Base-by-base conservation (phyloP, 306 rosid genomes). In the Quercus rubra region DNA sequence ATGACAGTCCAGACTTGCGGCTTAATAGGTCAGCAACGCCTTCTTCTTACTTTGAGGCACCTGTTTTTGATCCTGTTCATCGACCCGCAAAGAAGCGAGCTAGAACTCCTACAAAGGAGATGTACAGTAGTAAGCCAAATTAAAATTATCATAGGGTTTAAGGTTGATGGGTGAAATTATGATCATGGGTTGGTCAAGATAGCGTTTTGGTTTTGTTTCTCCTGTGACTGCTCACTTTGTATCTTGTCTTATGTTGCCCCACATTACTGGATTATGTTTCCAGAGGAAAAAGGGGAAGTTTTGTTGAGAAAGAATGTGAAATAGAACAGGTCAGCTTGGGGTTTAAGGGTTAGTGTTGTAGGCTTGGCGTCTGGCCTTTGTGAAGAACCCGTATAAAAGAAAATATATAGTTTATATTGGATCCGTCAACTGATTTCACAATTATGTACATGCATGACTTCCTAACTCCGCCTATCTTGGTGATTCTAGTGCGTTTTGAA, bases 41-140 rank as follows among this genome's bases (percentile, higher is more conserved):
- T 52, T 80, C 86, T 38, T 2, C 2, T 35, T 33, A 17, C 82
- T 31, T 55, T 9, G 84, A 76, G 73, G 78, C 72, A 58, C 27
- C 80, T 20, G 73, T 73, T 69, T 75, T 56, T 73, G 87, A 82
- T 71, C 78, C 87, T 52, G 27, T 54, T 15, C 76, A 46, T 55
- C 97, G 73, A 74, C 92, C 96, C 3, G 77, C 85, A 21, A 92
- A 92, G 90, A 91, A 79, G 87, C 90, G 71, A 84, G 89, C 90
- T 28, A 61, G 43, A 86, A 83, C n/a, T 83, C 85, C 73, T 56
- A 55, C 79, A 51, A 71, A 46, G 15, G 79, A 46, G 80, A 73
- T 77, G 77, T 55, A 52, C 55, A 23, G 11, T 49, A 73, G 78
- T 46, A 64, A 49, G 83, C 73, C 78, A 74, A 74, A 74, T 20